Conservation (phyloP, 345 rosid genomes). For the Acer negundo region DNA sequence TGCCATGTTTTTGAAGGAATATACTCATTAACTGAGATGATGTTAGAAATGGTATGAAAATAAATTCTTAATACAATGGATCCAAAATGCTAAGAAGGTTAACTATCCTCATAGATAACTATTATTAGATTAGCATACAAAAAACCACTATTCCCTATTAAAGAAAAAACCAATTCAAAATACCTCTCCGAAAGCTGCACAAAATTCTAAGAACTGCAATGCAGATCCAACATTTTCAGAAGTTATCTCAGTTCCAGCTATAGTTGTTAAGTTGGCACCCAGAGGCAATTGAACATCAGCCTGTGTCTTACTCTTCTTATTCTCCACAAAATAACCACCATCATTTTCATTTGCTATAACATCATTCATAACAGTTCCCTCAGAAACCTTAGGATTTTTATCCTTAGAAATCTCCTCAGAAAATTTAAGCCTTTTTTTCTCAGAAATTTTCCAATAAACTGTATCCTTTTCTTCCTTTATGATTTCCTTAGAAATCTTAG, state of each 20-base stretch:
- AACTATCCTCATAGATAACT: background rate
- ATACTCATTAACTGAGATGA: background rate
- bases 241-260: constrained; percentile 62
- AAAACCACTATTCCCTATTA: background rate
- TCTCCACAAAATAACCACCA: background rate
- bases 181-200: constrained; percentile 82
- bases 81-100: background rate
- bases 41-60: background rate
- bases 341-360: constrained; percentile 9
- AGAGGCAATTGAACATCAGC: constrained; percentile 49
- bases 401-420: background rate
- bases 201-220: constrained; percentile 81
- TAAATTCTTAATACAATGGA: background rate
- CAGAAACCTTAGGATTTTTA: constrained; percentile 21
- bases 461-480: constrained; percentile 7
- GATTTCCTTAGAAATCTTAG: constrained; percentile 25
- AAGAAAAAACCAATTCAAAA: background rate
- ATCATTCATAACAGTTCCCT: constrained; percentile 16
- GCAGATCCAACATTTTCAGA: constrained; percentile 63
- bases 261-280: constrained; percentile 45
- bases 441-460: background rate
- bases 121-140: background rate
- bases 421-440: background rate
- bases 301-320: constrained; percentile 12
- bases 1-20: background rate